Conservation (phyloP, 208 protist genomes). For the Novymonas esmeraldas region DNA sequence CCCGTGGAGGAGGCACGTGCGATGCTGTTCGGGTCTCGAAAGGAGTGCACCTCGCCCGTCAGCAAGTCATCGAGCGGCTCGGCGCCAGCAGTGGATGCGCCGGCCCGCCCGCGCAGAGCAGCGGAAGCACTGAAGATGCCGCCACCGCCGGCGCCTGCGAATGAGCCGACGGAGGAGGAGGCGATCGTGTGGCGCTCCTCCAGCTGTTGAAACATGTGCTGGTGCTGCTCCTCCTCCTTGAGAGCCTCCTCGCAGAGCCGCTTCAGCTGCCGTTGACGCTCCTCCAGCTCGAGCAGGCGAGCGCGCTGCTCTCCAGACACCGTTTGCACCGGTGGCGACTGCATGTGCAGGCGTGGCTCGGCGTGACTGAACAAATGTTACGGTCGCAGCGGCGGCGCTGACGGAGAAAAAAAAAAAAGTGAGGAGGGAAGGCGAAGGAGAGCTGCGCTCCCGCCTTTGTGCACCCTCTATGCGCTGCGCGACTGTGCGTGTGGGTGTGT, state of each 20-base stretch:
- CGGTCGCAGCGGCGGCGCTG: background rate
- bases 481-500: background rate
- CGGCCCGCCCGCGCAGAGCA: background rate
- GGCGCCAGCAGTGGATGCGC: background rate
- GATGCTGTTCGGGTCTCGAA: conserved; percentile 59
- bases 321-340: conserved; percentile 10
- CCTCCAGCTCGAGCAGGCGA: conserved; percentile 62
- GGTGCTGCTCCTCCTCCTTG: conserved; percentile 46
- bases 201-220: conserved; percentile 38
- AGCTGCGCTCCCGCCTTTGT: too few species aligned
- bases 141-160: background rate
- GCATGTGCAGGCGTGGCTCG: background rate
- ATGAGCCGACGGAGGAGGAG: conserved; percentile 13
- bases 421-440: background rate
- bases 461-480: background rate
- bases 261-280: conserved; percentile 57
- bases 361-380: background rate
- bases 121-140: conserved; percentile 1
- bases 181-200: conserved; percentile 20
- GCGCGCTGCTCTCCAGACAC: conserved; percentile 28
- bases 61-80: conserved; percentile 49
- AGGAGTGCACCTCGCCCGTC: conserved; percentile 76
- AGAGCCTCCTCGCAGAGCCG: conserved; percentile 68
- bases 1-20: conserved; percentile 49
- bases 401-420: background rate